Evolutionary conservation across 805 yeast genomes (phyloP), one percentile per base, ranked within the genome.

Genomic region (Hanseniaspora guilliermondii): DNA sequence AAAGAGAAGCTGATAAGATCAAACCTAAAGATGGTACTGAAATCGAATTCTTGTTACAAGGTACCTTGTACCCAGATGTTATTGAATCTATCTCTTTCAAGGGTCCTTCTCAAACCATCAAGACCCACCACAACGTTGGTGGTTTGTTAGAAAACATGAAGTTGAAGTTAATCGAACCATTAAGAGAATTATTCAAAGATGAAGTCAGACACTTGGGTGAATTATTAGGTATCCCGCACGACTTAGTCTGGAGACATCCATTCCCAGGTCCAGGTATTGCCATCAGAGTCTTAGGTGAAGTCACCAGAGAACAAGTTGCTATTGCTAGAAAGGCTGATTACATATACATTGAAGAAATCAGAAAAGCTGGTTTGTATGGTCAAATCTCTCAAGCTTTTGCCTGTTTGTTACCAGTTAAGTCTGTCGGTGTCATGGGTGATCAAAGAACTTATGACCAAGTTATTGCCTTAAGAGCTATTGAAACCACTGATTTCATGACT

Each of bases 221-320:
- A 75, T 73, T 93, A 53, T 74, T 93, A 74, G 96, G 96, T 49
- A 91, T 93, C 64, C 94, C 97, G 36, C 93, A 87, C 67, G 97
- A 93, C 64, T 78, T 93, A 63, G 97, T 93, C 61, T 91, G 97
- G 97, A 87, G 99, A 78, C 99, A 93, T 70, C 99, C 99, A 56
- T 93, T 93, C 95, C 99, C 99, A 64, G 99, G 99, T 69, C 99
- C 99, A 69, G 99, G 99, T 76, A 85, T 93, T 68, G 99, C 97
- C 62, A 93, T 93, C 70, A 84, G 99, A 73, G 94, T 93, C 55
- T 76, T 93, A 48, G 99, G 99, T 63, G 97, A 91, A 74, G 97
- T 93, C 59, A 86, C 96, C 57, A 85, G 80, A 61, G 81, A 76
- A 60, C 98, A 93, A 75, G 93, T 93, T 56, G 91, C 81, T 67